A percentile compares a stretch with the other conserved stretches of the same genome.
phyloP scores from a whole-genome alignment of 352 stramenopile genomes.

The Pythium periplocum region DNA sequence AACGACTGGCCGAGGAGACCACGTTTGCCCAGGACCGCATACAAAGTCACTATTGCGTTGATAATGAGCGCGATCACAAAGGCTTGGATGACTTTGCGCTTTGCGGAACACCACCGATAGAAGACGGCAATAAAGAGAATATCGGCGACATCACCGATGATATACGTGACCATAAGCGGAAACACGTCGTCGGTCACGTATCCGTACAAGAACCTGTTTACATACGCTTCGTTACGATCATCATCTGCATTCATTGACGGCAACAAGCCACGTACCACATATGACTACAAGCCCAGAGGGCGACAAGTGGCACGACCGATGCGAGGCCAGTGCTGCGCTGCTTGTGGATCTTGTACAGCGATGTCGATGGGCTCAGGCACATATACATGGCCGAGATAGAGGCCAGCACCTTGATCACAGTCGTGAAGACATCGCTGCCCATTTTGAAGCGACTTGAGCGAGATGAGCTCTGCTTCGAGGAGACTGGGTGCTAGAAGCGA shows the following conservation, averaged over 20 bases:
- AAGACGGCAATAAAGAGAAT: conserved; percentile 22
- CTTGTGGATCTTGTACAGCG: conserved; percentile 51
- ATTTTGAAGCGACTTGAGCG: conserved; percentile 1
- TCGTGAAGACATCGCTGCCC: conserved; percentile 23
- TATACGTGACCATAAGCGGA: conserved; percentile 27
- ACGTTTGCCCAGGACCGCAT: conserved; percentile 32
- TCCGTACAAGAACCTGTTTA: conserved; percentile 25
- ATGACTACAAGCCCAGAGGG: conserved; percentile 66
- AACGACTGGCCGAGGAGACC: conserved; percentile 6
- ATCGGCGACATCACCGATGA: conserved; percentile 20
- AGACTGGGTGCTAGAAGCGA: too few relatives aligned
- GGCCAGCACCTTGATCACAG: conserved; percentile 51
- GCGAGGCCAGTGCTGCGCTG: conserved; percentile 28
- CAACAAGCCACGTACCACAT: conserved; percentile 40
- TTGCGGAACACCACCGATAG: conserved; percentile 31
- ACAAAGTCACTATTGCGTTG: conserved; percentile 42
- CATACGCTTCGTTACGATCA: neutral
- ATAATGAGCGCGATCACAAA: conserved; percentile 26
- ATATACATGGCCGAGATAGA: conserved; percentile 72
- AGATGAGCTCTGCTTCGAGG: too few relatives aligned
- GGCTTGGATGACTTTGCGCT: conserved; percentile 27
- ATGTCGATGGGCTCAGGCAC: conserved; percentile 49
- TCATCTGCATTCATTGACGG: conserved; percentile 1
- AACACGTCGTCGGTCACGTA: conserved; percentile 27
- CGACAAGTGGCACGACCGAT: conserved; percentile 51